Conservation (phyloP, 352 stramenopile genomes). For the Albugo laibachii region DNA sequence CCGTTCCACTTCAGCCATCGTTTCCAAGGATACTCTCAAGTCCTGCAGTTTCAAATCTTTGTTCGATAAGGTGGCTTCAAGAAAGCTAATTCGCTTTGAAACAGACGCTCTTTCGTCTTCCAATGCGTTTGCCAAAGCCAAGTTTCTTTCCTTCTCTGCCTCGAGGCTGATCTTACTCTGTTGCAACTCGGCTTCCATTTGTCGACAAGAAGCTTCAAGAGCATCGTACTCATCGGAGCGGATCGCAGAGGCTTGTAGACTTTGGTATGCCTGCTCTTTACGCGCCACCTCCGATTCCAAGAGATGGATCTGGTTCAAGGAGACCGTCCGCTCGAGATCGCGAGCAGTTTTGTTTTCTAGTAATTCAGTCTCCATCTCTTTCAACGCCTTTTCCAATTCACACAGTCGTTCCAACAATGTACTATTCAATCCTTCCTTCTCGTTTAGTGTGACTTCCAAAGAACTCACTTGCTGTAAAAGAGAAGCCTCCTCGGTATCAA, state of each 20-base stretch:
- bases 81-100: too few relatives aligned
- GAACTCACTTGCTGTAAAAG: too few relatives aligned
- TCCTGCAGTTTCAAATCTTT: too few relatives aligned
- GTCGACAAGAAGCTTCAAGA: too few relatives aligned
- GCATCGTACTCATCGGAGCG: not conserved
- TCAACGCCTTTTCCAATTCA: not conserved
- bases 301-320: constrained; percentile 17
- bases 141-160: constrained; percentile 17
- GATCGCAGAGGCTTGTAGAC: not conserved
- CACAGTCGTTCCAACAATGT: not conserved
- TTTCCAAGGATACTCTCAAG: constrained; percentile 9
- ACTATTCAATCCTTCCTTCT: constrained; percentile 6
- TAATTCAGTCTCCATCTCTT: constrained; percentile 5
- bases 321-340: constrained; percentile 13
- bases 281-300: constrained; percentile 16
- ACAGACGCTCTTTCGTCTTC: too few relatives aligned
- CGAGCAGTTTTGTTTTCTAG: constrained; percentile 19
- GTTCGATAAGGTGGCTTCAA: too few relatives aligned
- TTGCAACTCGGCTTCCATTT: not conserved
- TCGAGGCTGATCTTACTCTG: not conserved
- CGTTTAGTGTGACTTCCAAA: constrained; percentile 2
- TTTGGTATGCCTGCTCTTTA: constrained; percentile 4
- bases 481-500: too few relatives aligned
- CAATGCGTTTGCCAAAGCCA: too few relatives aligned
- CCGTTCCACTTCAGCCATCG: constrained; percentile 1